Base-by-base conservation (phyloP, 1,284 basidiomycete genomes). In the Trichosporon ovoides region DNA sequence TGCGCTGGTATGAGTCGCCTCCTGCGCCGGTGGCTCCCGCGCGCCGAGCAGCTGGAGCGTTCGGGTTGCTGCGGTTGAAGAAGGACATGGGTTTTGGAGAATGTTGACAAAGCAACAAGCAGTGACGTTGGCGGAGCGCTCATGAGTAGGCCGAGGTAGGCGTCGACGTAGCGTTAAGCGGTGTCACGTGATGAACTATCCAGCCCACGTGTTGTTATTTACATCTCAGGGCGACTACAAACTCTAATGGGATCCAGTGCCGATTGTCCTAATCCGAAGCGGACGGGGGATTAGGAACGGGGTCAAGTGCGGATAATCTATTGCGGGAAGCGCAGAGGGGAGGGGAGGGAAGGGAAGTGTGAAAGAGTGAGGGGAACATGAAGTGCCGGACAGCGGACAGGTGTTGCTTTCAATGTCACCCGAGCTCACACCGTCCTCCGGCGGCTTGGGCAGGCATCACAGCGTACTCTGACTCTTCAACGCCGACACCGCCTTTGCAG, bases 11-110 rank as follows among this genome's bases (percentile, higher is more conserved):
- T 5, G 67, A 62, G 13, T 64, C 64, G 13, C 54, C 46, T n/a
- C n/a, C n/a, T n/a, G n/a, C n/a, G 20, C 49, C 48, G 35, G 35
- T 5, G 5, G 46, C 59, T 12, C 35, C 57, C 6, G 69, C 67
- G 22, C 72, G 52, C 37, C 68, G 60, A 20, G 71, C 71, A 31
- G 70, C 67, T 11, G 68, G 70, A 0, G 74, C 72, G 58, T 55
- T 68, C 11, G 67, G 72, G 54, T 75, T 71, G 63, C 65, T 72
- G 13, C 74, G 59, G 52, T 76, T 77, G 68, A 78, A 78, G 67
- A 76, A 77, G 9, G 76, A 75, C 76, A 77, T 77, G 46, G 31
- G 14, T 12, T 20, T 56, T 55, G 52, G 75, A 72, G 70, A 71
- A 75, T 74, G 10, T 74, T 72, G 72, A 76, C 51, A 55, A 43